phyloP scores from a whole-genome alignment of 2,329 filamentous ascomycete species.

The Periglandula ipomoeae region DNA sequence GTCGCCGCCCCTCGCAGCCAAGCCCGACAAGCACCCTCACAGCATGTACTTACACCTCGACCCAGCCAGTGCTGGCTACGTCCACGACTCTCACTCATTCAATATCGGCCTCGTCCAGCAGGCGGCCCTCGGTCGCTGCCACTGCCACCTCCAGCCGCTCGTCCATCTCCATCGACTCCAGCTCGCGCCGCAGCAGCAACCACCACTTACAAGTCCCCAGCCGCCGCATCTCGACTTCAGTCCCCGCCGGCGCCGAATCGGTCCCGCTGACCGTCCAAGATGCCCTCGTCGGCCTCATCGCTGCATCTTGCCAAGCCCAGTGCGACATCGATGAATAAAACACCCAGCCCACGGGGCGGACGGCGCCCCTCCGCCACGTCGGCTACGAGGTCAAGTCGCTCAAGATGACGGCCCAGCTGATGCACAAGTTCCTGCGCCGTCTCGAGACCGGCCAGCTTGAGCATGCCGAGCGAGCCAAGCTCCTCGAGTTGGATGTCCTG shows the following conservation, averaged over 20 bases:
- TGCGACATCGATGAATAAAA: constrained; percentile 6
- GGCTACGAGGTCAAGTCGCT: constrained; percentile 7
- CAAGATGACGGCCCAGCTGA: constrained; percentile 10
- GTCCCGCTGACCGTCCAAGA: constrained; percentile 7
- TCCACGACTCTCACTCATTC: no score
- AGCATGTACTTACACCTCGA: no score
- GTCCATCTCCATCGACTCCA: background rate
- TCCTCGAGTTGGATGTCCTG: constrained; percentile 12
- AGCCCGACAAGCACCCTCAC: no score
- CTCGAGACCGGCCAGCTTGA: constrained; percentile 5
- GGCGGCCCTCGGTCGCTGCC: background rate
- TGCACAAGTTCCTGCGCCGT: constrained; percentile 12
- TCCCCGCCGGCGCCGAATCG: constrained; percentile 5
- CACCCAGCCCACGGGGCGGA: background rate
- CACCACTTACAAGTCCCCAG: background rate
- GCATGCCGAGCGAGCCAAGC: constrained; percentile 4
- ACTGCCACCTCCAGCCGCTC: background rate
- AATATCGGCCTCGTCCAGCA: no score
- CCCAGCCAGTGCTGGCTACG: no score
- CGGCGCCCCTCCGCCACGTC: constrained; percentile 3
- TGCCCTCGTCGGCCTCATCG: constrained; percentile 12
- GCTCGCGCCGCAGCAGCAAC: background rate
- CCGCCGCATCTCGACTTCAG: constrained; percentile 2
- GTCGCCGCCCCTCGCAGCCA: no score
- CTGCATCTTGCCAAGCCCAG: constrained; percentile 10